phyloP scores from a whole-genome alignment of 225 moss, liverwort and hornwort species.

The Thuidium tamariscinum region DNA sequence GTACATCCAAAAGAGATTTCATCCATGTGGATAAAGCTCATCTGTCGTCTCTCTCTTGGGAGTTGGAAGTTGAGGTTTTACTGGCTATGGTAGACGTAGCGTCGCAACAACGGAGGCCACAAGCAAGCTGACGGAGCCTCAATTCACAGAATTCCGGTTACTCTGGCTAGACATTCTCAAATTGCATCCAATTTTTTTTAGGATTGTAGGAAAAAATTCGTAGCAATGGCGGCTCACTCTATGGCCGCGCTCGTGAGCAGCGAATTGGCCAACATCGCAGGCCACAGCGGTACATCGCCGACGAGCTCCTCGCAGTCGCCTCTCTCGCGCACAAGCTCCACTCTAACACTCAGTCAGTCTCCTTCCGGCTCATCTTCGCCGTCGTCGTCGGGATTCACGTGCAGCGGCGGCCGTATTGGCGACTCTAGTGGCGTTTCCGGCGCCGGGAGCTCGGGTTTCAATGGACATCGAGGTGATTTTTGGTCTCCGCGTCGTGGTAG shows the following conservation, averaged over 20 bases:
- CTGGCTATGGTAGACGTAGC: slow-evolving; percentile 19
- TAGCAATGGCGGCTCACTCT: slow-evolving; percentile 68
- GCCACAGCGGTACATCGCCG: slow-evolving; percentile 22
- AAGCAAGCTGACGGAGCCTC: not conserved
- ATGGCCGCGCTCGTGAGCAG: slow-evolving; percentile 60
- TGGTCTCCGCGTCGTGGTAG: slow-evolving; percentile 16
- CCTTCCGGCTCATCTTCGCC: slow-evolving; percentile 7
- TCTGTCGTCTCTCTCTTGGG: not conserved
- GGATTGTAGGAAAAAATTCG: not conserved
- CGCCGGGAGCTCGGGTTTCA: slow-evolving; percentile 23
- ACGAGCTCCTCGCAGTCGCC: slow-evolving; percentile 18
- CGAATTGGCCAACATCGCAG: slow-evolving; percentile 54
- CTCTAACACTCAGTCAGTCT: slow-evolving; percentile 38
- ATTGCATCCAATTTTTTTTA: not conserved
- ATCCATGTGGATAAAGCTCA: slow-evolving; percentile 36
- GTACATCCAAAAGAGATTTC: not conserved
- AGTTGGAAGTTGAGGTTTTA: not conserved
- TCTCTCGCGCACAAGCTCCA: slow-evolving; percentile 18
- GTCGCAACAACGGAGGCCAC: slow-evolving; percentile 14
- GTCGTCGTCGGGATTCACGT: slow-evolving; percentile 16
- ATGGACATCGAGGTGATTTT: slow-evolving; percentile 27
- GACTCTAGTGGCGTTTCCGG: slow-evolving; percentile 21
- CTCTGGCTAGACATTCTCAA: not conserved
- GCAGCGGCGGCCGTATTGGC: slow-evolving; percentile 14
- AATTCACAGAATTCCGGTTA: not conserved